Base-by-base conservation (phyloP, 192 early-diverging fungal genomes). In the Backusella tuberculispora region DNA sequence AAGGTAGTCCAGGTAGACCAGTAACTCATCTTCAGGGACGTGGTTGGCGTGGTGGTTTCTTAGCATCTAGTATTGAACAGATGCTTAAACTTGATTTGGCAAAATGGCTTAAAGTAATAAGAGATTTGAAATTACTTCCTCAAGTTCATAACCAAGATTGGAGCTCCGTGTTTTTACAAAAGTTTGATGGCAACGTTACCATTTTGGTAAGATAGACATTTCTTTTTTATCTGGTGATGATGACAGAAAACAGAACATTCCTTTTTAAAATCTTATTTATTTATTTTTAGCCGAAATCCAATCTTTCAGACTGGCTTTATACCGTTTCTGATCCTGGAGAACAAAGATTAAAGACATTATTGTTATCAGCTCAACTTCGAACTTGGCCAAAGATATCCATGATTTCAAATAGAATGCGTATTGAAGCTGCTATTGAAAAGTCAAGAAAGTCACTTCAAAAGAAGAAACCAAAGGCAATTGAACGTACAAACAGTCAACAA, bases 41-140 rank as follows among this genome's bases (percentile, higher is more conserved):
- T 47, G 91, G 90, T n/a, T 96, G 94, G 80, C 88, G 95, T 17
- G 97, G 97, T 46, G 95, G 95, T n/a, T 96, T 95, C 80, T 38
- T 97, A 17, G 86, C 90, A 0, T 91, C 93, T 4, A 87, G 90
- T 0, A 76, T 96, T 19, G 93, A 93, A 73, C 95, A 95, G 69
- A 85, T 90, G 66, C 81, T 95, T 48, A 93, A 93, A 75, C 88
- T 97, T 14, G 96, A 97, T 45, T 81, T 97, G 17, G 91, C 87
- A 45, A 96, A 97, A 77, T 95, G 93, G 91, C 80, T 97, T 42
- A 87, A 92, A 19, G 85, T 96, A 12, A 79, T 95, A 15, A 80
- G 93, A 76, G 94, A 97, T 68, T 74, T 96, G 15, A 85, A 91
- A 67, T 80, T 99, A 19, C 78, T 96, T 43, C 97, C 97, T 4